Base-by-base conservation (phyloP, 495 filamentous ascomycete species). In the Xylaria cubensis region DNA sequence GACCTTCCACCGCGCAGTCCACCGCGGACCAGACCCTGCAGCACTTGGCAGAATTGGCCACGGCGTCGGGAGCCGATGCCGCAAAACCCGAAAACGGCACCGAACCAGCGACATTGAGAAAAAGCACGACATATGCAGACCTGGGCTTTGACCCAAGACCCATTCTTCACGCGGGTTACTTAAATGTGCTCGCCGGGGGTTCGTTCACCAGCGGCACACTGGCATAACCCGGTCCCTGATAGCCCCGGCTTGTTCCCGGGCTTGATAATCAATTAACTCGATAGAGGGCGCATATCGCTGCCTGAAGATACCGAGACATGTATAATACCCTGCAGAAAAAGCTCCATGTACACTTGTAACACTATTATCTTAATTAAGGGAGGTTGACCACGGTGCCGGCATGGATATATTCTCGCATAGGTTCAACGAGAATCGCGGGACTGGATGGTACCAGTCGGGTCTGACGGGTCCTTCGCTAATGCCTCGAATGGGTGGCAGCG, bases 1-100 rank as follows among this genome's bases (percentile, higher is more conserved):
- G 76, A 24, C 74, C 79, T 48, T 76, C 75, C 10, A 78, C 79
- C 6, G 73, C 78, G 46, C 81, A 80, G 42, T 76, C 73, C 8
- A 72, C 75, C 9, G 79, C 80, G n/a, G 81, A 77, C 53, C 81
- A 83, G 74, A 82, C 82, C 50, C 80, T 92, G 19, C 89, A 91
- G 76, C 89, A 90, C 70, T 83, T 92, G 9, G 91, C 90, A 2
- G 90, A 92, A 73, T 77, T 92, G 19, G 90, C 90, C 3, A 83
- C 84, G 10, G 83, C 83, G 7, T 76, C 78, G 4, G 80, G 80
- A 55, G 71, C 64, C 21, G 80, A 79, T 29, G 66, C 72, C 2
- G 32, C 73, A 3, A 77, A 76, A 63, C 55, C 65, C 17, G 75
- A 65, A 26, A 75, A 71, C 19, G 65, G 72, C 55, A 32, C 68